These are phyloP conservation scores for Pseudogymnoascus sp. DNA, from an alignment of 2,329 filamentous ascomycete genomes.

Conservation along the genomic window DNA sequence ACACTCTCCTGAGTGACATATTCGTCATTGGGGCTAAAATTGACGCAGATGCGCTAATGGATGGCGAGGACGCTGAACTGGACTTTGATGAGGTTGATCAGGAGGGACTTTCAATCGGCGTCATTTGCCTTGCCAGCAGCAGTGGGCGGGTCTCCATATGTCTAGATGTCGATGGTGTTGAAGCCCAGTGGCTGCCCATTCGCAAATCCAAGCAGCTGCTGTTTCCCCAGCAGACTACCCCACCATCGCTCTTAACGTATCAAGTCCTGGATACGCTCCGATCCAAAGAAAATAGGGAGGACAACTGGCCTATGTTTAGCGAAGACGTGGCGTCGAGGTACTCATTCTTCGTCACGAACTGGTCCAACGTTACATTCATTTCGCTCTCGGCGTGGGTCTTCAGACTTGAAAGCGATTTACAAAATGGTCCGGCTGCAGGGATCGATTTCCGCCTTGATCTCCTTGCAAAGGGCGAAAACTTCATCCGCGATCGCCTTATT, in stretches of 20 bases:
- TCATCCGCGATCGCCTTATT: conserved; percentile 50
- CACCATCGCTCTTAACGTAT: conserved; percentile 51
- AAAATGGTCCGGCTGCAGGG: conserved; percentile 49
- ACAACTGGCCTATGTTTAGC: conserved; percentile 58
- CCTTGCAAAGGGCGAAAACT: conserved; percentile 51
- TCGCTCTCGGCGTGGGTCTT: conserved; percentile 59
- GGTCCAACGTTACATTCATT: conserved; percentile 53
- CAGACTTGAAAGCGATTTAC: conserved; percentile 55
- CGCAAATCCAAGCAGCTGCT: conserved; percentile 42
- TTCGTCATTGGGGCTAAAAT: conserved; percentile 56
- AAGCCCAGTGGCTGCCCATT: conserved; percentile 60
- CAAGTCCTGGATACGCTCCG: conserved; percentile 56
- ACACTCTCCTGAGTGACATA: conserved; percentile 54
- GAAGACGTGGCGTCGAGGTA: conserved; percentile 56
- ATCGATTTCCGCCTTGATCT: conserved; percentile 57
- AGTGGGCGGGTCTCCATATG: conserved; percentile 57
- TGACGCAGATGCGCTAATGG: conserved; percentile 53
- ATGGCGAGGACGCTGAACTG: conserved; percentile 57
- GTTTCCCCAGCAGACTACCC: conserved; percentile 32
- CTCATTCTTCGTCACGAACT: conserved; percentile 56
- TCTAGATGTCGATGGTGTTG: conserved; percentile 54
- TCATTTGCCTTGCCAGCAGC: conserved; percentile 54
- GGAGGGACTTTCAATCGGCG: conserved; percentile 53
- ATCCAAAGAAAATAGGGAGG: conserved; percentile 47
- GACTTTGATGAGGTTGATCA: conserved; percentile 50